Base-by-base conservation (phyloP, 1,284 basidiomycete genomes). In the Ceratobasidium sp. region DNA sequence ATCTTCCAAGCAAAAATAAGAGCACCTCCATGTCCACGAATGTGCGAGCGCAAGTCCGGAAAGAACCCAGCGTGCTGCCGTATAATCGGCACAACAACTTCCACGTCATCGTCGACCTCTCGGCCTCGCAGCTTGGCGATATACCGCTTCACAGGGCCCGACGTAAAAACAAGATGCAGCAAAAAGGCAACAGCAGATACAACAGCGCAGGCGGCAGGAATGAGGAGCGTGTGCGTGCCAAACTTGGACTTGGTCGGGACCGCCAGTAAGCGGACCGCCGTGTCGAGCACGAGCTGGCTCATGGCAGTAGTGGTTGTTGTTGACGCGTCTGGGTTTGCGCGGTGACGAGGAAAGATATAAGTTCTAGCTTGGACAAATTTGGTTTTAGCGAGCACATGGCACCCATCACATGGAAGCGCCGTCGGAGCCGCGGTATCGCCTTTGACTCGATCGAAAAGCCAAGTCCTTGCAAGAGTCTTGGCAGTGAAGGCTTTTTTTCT, bases 1-100 rank as follows among this genome's bases (percentile, higher is more conserved):
- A 65, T 71, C 68, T 73, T 77, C 65, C 66, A 71, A 20, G 54
- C 66, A 59, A 79, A 79, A 40, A 77, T 44, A 54, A 40, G 26
- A 42, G 23, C n/a, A 23, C 67, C 57, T 33, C 77, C 77, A 50
- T 78, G 77, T 9, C 59, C 59, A n/a, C 57, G 46, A 48, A 78
- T 78, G 23, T 54, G 57, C 28, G 54, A 62, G 23, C 52, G 42
- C 38, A 75, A 33, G 48, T 76, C 71, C 3, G 69, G 52, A 38
- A 71, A 77, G 52, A 78, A 78, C 38, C 68, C 77, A 9, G 65
- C n/a, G 26, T 68, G 52, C 42, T 76, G 73, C 38, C 59, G 50
- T 10, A 62, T 46, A 15, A 50, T 26, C 17, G 69, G 69, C 69
- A 7, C 56, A 33, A 26, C 56, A 48, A n/a, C 17, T 6, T 61